A percentile compares a stretch with the other conserved stretches of the same genome.
Conservation (phyloP, 352 stramenopile species). For the Phytophthora fragariae region DNA sequence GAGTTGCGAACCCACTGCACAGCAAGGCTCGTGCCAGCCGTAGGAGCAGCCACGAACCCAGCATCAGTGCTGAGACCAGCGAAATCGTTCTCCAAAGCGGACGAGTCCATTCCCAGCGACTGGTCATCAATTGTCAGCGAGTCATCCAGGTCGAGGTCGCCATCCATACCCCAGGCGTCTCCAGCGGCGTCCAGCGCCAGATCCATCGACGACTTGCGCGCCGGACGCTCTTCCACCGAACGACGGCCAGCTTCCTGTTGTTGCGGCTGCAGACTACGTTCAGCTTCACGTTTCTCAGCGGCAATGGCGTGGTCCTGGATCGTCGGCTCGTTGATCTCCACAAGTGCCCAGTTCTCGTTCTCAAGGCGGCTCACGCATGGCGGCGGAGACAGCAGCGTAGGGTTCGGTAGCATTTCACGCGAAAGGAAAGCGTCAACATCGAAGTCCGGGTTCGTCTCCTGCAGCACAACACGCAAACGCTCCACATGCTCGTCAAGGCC, state of each 20-base stretch:
- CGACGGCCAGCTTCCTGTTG: slow-evolving; percentile 39
- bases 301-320: slow-evolving; percentile 86
- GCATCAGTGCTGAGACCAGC: slow-evolving; percentile 41
- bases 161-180: slow-evolving; percentile 84
- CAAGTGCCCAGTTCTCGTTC: slow-evolving; percentile 97
- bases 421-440: slow-evolving; percentile 72
- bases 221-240: slow-evolving; percentile 52
- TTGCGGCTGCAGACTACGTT: slow-evolving; percentile 72
- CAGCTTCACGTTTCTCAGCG: slow-evolving; percentile 81
- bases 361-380: slow-evolving; percentile 93
- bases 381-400: slow-evolving; percentile 93
- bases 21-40: slow-evolving; percentile 88
- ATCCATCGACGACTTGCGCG: slow-evolving; percentile 78
- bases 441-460: slow-evolving; percentile 90
- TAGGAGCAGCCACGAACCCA: slow-evolving; percentile 93
- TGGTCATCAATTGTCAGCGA: slow-evolving; percentile 63
- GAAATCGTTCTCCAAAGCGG: slow-evolving; percentile 69
- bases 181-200: slow-evolving; percentile 75
- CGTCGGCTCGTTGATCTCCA: slow-evolving; percentile 94
- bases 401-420: slow-evolving; percentile 70
- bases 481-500: slow-evolving; percentile 95
- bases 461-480: slow-evolving; percentile 91
- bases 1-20: slow-evolving; percentile 96
- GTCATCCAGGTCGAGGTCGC: slow-evolving; percentile 89
- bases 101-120: slow-evolving; percentile 48